These are phyloP conservation scores for Trichosporon coremiiforme DNA, from an alignment of 1,284 basidiomycete species.

Conservation along the genomic window DNA sequence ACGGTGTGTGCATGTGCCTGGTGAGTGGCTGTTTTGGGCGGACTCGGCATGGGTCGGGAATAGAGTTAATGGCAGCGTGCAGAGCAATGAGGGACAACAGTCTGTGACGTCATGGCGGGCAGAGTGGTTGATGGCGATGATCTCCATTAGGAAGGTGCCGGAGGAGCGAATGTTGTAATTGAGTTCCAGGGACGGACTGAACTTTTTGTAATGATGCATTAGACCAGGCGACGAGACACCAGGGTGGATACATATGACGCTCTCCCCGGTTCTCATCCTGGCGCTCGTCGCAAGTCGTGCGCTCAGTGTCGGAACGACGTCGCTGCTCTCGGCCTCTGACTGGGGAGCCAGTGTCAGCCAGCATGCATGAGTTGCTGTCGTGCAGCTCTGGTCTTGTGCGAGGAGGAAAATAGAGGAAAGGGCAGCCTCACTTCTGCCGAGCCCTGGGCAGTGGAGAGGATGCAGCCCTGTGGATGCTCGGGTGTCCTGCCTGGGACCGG, in stretches of 20 bases:
- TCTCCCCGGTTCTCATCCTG: neutral
- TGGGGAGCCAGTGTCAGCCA: neutral
- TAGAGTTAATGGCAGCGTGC: neutral
- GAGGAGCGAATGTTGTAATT: neutral
- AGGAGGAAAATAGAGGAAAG: neutral
- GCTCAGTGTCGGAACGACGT: neutral
- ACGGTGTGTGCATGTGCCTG: neutral
- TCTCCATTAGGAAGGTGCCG: neutral
- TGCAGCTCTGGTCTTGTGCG: neutral
- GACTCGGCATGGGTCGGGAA: neutral
- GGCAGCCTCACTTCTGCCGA: neutral
- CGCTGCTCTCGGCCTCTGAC: neutral
- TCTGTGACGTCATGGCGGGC: neutral
- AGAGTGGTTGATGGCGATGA: neutral
- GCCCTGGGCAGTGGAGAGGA: too few species aligned
- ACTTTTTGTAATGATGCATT: constrained; percentile 1
- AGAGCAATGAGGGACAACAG: neutral
- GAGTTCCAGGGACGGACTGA: neutral
- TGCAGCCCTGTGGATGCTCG: neutral
- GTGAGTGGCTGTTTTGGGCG: neutral
- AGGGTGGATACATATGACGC: neutral
- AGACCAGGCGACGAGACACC: neutral
- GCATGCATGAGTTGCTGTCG: neutral
- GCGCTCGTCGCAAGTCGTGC: neutral
- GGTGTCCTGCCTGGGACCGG: neutral